Conservation (phyloP, 805 yeast genomes). For the Metschnikowia drakensbergensis region DNA sequence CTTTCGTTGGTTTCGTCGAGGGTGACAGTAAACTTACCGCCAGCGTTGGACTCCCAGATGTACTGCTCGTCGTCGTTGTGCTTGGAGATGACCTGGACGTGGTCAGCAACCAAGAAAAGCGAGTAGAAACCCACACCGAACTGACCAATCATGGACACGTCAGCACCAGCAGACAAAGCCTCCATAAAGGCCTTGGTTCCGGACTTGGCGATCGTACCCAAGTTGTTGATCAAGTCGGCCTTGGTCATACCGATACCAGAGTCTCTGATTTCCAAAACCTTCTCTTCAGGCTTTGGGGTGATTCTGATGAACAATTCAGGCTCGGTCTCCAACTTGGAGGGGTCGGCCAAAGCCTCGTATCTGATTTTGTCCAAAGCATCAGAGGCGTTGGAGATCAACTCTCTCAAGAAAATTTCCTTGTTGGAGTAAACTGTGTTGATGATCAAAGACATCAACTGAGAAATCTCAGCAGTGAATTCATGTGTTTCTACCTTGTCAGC, state of each 20-base stretch:
- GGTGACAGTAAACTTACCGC: conserved; percentile 97
- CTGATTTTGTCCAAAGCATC: conserved; percentile 99
- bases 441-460: conserved; percentile 99
- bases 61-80: conserved; percentile 99
- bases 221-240: conserved; percentile 96
- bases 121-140: conserved; percentile 99
- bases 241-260: conserved; percentile 99
- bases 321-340: conserved; percentile 86
- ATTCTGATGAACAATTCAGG: conserved; percentile 96
- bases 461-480: conserved; percentile 99
- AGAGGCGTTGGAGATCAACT: conserved; percentile 95
- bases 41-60: conserved; percentile 99
- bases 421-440: conserved; percentile 99
- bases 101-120: conserved; percentile 97
- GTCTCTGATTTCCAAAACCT: conserved; percentile 95
- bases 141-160: conserved; percentile 99
- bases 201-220: conserved; percentile 99
- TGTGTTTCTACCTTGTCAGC: conserved; percentile 68
- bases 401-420: conserved; percentile 99
- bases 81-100: conserved; percentile 96
- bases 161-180: conserved; percentile 99
- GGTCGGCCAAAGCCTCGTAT: conserved; percentile 92
- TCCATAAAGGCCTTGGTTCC: conserved; percentile 99
- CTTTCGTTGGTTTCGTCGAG: conserved; percentile 83
- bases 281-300: conserved; percentile 93